A percentile compares a stretch with the other conserved stretches of the same genome.
Conservation (phyloP, 2,329 filamentous ascomycete species). For the Grosmannia clavigera region DNA sequence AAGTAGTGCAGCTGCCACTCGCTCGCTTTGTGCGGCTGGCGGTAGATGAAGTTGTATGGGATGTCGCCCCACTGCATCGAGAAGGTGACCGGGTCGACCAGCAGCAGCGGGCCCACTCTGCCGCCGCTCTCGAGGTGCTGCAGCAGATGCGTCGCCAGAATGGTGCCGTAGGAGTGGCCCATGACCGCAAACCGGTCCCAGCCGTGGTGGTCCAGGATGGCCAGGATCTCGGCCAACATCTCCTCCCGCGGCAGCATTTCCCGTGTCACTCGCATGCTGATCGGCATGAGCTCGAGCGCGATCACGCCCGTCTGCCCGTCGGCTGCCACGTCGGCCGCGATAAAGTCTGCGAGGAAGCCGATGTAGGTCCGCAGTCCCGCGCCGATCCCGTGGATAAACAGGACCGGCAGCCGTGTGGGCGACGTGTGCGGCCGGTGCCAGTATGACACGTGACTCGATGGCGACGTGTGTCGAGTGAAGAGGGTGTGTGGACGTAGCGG, state of each 20-base stretch:
- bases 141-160: conserved; percentile 1
- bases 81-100: background rate
- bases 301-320: background rate
- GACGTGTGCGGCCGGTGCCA: conserved; percentile 1
- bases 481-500: background rate
- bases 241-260: background rate
- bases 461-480: background rate
- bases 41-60: conserved; percentile 2
- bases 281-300: conserved; percentile 1
- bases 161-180: conserved; percentile 1
- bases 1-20: conserved; percentile 5
- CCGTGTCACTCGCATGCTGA: background rate
- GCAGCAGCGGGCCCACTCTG: background rate
- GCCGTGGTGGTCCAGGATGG: background rate
- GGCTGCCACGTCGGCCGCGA: background rate
- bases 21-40: background rate
- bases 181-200: background rate
- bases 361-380: background rate
- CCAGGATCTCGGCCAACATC: background rate
- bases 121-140: background rate
- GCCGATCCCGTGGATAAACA: conserved; percentile 1
- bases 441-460: background rate
- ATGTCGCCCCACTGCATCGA: conserved; percentile 1
- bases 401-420: background rate
- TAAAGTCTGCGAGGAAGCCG: background rate